A percentile compares a stretch with the other conserved stretches of the same genome.
These are phyloP conservation scores for Pichia phayaonensis DNA, from an alignment of 805 yeast species.

Conservation along the genomic window DNA sequence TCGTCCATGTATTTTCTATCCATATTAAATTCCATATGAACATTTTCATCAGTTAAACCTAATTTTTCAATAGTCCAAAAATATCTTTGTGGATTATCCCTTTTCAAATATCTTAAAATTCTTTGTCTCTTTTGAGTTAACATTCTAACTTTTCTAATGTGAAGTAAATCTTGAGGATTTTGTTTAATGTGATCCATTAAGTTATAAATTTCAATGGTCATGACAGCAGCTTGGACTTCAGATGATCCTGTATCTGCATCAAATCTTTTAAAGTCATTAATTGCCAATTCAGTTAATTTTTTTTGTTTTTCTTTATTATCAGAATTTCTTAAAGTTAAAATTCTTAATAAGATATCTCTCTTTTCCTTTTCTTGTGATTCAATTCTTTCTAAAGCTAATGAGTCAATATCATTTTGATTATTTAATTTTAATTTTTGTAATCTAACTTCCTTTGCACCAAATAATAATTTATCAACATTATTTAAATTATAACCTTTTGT, in stretches of 20 bases:
- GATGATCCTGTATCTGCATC: slow-evolving; percentile 93
- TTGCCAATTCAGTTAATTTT: slow-evolving; percentile 56
- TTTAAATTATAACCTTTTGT: slow-evolving; percentile 49
- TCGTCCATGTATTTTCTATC: slow-evolving; percentile 72
- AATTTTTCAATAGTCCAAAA: slow-evolving; percentile 79
- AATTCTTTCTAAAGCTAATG: slow-evolving; percentile 16
- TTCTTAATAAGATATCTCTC: slow-evolving; percentile 62
- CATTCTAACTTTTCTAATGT: slow-evolving; percentile 67
- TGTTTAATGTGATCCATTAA: slow-evolving; percentile 66
- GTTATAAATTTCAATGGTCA: slow-evolving; percentile 73
- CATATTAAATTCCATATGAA: slow-evolving; percentile 74
- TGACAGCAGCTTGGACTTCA: slow-evolving; percentile 91
- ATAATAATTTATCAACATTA: slow-evolving; percentile 69
- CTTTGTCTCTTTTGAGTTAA: slow-evolving; percentile 86
- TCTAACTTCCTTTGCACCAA: slow-evolving; percentile 66
- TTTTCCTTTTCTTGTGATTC: slow-evolving; percentile 43
- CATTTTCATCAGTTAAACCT: slow-evolving; percentile 77
- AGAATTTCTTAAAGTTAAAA: slow-evolving; percentile 68
- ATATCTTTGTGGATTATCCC: slow-evolving; percentile 72
- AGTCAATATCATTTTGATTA: slow-evolving; percentile 4
- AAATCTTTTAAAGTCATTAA: slow-evolving; percentile 69
- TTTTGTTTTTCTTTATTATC: slow-evolving; percentile 48
- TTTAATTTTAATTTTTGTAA: slow-evolving; percentile 28
- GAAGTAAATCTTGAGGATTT: slow-evolving; percentile 64
- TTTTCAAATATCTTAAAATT: slow-evolving; percentile 73